phyloP scores from a whole-genome alignment of 2,329 filamentous ascomycete species.

The Lachnellula arida region DNA sequence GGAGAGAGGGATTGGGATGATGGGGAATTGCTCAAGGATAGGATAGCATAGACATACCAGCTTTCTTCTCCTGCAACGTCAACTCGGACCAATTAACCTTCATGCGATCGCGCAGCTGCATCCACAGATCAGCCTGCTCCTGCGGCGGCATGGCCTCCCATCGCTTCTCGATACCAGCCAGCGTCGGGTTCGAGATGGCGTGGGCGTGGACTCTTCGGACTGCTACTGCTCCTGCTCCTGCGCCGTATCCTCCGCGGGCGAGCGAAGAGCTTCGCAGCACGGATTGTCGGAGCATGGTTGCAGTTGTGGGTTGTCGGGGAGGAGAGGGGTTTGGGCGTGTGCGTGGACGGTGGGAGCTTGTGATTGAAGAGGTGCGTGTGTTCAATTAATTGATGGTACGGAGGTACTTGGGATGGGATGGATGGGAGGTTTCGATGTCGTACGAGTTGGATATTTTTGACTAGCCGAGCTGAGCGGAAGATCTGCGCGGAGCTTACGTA shows the following conservation, averaged over 20 bases:
- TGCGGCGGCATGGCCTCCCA: slow-evolving; percentile 97
- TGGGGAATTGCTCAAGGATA: too few species aligned
- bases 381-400: not conserved
- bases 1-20: not conserved
- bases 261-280: slow-evolving; percentile 6
- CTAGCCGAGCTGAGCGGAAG: not conserved
- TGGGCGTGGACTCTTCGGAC: slow-evolving; percentile 49
- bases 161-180: slow-evolving; percentile 98
- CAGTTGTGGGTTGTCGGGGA: slow-evolving; percentile 1
- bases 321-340: not conserved
- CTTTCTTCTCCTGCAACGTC: slow-evolving; percentile 97
- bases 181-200: slow-evolving; percentile 94
- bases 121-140: slow-evolving; percentile 99
- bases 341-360: not conserved
- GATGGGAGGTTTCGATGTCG: not conserved
- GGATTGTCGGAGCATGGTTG: slow-evolving; percentile 18
- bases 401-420: not conserved
- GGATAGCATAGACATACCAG: slow-evolving; percentile 59
- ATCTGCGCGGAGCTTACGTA: not conserved
- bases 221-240: not conserved
- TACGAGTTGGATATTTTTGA: not conserved
- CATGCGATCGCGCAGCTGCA: slow-evolving; percentile 97
- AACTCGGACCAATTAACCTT: slow-evolving; percentile 95
- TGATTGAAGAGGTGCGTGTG: not conserved
- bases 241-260: too few species aligned